These are phyloP conservation scores for Trichoderma cornu-damae DNA, from an alignment of 2,329 filamentous ascomycete genomes.

Conservation along the genomic window DNA sequence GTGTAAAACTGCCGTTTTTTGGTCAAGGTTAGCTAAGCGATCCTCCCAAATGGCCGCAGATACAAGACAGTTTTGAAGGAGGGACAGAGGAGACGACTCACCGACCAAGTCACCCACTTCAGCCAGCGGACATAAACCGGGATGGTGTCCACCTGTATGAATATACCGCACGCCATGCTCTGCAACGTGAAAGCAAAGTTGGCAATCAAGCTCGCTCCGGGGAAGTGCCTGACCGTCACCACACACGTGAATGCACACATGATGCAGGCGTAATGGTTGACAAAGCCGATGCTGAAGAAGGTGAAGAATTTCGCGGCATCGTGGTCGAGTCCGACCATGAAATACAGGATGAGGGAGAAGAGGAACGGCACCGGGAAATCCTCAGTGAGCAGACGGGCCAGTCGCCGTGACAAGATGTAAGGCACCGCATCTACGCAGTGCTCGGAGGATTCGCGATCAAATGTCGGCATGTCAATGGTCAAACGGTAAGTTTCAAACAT, in stretches of 20 bases:
- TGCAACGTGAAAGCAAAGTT: constrained; percentile 71
- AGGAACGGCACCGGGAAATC: constrained; percentile 68
- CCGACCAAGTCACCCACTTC: constrained; percentile 61
- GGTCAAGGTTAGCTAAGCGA: not conserved
- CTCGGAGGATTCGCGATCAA: constrained; percentile 70
- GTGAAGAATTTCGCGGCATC: constrained; percentile 62
- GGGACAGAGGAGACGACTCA: constrained; percentile 28
- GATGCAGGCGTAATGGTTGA: constrained; percentile 70
- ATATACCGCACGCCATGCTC: constrained; percentile 70
- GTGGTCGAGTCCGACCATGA: constrained; percentile 68
- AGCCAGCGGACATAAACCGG: constrained; percentile 75
- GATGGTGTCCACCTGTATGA: constrained; percentile 67
- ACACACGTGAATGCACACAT: constrained; percentile 66
- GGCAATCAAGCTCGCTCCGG: constrained; percentile 64
- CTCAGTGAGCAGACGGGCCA: constrained; percentile 64
- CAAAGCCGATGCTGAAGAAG: constrained; percentile 62
- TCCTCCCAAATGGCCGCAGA: not conserved
- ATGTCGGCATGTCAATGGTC: constrained; percentile 68
- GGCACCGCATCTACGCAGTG: constrained; percentile 64
- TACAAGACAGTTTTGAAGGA: not conserved
- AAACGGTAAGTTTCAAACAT: constrained; percentile 72
- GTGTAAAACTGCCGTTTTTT: constrained; percentile 58
- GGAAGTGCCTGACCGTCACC: constrained; percentile 60
- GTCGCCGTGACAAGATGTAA: constrained; percentile 63
- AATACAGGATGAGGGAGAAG: constrained; percentile 68